These are phyloP conservation scores for Harrya chromipes DNA, from an alignment of 768 basidiomycete genomes.

Conservation along the genomic window DNA sequence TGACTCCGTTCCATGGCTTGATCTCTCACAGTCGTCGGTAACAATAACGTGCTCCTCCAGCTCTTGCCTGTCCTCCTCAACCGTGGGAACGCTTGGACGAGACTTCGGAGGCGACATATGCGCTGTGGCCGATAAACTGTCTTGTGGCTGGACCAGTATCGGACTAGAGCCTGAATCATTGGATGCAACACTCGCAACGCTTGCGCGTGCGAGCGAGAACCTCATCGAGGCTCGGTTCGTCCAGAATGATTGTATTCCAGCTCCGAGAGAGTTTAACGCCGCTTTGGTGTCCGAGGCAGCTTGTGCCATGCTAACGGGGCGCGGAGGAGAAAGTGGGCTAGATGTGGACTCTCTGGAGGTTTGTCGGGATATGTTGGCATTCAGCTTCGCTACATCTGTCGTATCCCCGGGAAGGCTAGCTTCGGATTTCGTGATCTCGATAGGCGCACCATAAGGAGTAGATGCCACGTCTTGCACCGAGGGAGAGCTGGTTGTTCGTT, in stretches of 20 bases:
- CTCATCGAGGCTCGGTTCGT: conserved; percentile 35
- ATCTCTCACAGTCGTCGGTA: conserved; percentile 1
- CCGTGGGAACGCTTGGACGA: conserved; percentile 21
- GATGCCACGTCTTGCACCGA: conserved; percentile 23
- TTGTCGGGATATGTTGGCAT: conserved; percentile 15
- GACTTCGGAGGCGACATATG: conserved; percentile 13
- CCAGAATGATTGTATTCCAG: conserved; percentile 49
- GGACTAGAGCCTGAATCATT: conserved; percentile 21
- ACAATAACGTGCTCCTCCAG: conserved; percentile 12
- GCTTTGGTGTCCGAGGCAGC: conserved; percentile 35
- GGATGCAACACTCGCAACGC: conserved; percentile 23
- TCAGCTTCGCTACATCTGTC: conserved; percentile 15
- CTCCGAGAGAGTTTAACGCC: conserved; percentile 39
- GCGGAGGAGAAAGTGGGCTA: conserved; percentile 10
- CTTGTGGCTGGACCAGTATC: conserved; percentile 4
- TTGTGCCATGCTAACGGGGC: conserved; percentile 29
- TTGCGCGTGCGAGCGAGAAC: conserved; percentile 35
- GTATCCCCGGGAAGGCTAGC: conserved; percentile 11
- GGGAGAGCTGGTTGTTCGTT: conserved; percentile 32
- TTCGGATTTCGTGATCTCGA: conserved; percentile 32
- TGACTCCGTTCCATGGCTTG: conserved; percentile 11
- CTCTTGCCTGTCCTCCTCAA: conserved; percentile 23
- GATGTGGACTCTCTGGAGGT: conserved; percentile 27
- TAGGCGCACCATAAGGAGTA: conserved; percentile 19
- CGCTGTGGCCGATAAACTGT: not conserved